Conservation (phyloP, 441 rosid genomes). For the Populus hybrid region DNA sequence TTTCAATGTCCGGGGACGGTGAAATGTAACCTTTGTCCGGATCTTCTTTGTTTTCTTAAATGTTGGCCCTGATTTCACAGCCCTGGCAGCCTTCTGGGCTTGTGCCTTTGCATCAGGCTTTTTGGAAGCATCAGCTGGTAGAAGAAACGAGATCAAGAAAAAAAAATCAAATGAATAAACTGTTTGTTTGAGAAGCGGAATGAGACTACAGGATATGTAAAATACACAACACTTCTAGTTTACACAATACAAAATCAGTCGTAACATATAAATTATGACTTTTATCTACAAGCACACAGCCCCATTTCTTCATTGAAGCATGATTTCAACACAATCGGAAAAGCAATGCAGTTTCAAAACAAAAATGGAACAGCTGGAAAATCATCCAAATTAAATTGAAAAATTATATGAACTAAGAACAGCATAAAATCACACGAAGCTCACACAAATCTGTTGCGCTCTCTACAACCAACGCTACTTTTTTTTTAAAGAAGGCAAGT, state of each 20-base stretch:
- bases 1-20: conserved; percentile 60
- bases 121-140: conserved; percentile 27
- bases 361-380: background rate
- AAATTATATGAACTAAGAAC: background rate
- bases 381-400: background rate
- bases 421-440: background rate
- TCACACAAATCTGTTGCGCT: background rate
- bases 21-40: conserved; percentile 79
- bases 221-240: background rate
- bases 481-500: background rate
- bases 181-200: background rate
- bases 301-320: background rate
- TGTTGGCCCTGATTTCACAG: conserved; percentile 69
- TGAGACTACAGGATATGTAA: background rate
- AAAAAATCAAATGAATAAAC: too few relatives aligned
- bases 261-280: background rate
- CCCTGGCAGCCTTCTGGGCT: conserved; percentile 81
- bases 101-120: conserved; percentile 73
- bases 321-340: background rate
- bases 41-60: conserved; percentile 77
- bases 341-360: background rate
- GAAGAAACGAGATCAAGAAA: background rate
- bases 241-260: background rate
- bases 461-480: background rate
- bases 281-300: background rate